phyloP scores from a whole-genome alignment of 2,329 filamentous ascomycete genomes.

The Bipolaris gigantea region DNA sequence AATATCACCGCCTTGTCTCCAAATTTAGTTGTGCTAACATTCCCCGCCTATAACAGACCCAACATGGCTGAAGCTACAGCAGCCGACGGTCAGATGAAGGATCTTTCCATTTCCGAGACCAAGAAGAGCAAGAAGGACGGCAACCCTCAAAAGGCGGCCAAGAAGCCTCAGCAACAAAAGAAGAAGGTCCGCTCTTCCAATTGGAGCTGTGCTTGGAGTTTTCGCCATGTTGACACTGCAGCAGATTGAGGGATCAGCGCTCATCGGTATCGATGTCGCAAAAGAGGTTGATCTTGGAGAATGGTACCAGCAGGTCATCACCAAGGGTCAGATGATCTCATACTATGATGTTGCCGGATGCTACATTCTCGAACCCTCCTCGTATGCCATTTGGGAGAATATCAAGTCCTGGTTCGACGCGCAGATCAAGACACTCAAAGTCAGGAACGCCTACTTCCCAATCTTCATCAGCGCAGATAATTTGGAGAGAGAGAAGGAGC shows the following conservation, averaged over 20 bases:
- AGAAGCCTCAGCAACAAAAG: constrained; percentile 53
- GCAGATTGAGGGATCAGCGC: constrained; percentile 60
- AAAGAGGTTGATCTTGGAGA: constrained; percentile 86
- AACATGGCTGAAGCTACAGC: constrained; percentile 41
- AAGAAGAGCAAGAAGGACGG: constrained; percentile 45
- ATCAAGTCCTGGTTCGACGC: constrained; percentile 62
- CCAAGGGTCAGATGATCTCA: constrained; percentile 96
- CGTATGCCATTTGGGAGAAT: constrained; percentile 69
- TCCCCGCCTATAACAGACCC: constrained; percentile 1
- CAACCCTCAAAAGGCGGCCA: constrained; percentile 34
- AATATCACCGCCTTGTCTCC: not conserved
- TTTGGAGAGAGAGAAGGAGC: constrained; percentile 83
- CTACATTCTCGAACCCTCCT: constrained; percentile 76
- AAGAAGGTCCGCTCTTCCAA: constrained; percentile 45
- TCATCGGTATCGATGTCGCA: constrained; percentile 84
- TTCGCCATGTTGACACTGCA: constrained; percentile 21
- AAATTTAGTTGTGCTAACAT: constrained; percentile 9
- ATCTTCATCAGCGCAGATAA: constrained; percentile 85
- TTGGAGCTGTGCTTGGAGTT: not conserved
- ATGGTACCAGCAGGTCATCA: constrained; percentile 98
- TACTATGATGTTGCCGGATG: constrained; percentile 78
- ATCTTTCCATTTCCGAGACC: constrained; percentile 45
- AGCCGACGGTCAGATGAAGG: constrained; percentile 51
- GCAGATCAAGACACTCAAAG: constrained; percentile 85
- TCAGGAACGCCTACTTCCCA: constrained; percentile 95